Base-by-base conservation (phyloP, 176 grass and related monocot species). In the Oryza australiensis region DNA sequence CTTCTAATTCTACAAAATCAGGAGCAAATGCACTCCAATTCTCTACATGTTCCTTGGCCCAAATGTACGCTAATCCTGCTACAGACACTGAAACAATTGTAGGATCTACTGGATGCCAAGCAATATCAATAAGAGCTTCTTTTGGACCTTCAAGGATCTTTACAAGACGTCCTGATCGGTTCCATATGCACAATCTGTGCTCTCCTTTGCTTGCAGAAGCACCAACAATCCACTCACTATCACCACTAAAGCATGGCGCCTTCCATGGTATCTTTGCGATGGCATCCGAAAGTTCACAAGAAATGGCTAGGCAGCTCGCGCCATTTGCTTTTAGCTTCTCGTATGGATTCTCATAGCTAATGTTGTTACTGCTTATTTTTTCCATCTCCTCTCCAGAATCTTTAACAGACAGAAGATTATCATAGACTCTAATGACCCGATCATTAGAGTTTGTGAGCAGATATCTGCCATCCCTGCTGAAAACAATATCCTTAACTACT, bases 101-200 rank as follows among this genome's bases (percentile, higher is more conserved):
- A 33, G 95, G 95, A 48, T 88, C 82, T 64, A 94, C 64, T 81
- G 92, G 95, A 89, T 99, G 96, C 96, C 96, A 99, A 18, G 90
- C 90, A 72, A 99, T 83, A 94, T 94, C 94, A 29, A 97, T 97
- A 33, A 94, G 72, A 65, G 91, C 91, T 91, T 95, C 93, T 60
- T 99, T 99, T 79, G 93, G 96, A 78, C 96, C 96, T 90, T 99
- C 96, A 72, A 99, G 91, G 30, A 99, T 95, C 85, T 99, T 99
- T 57, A 99, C 87, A 73, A 99, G 91, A 79, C 89, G 91, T 33
- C 96, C 96, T 68, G 86, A 67, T 80, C 91, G 84, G 77, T 92
- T 81, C 96, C 96, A 99, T 74, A 99, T 93, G 81, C 95, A 92
- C 68, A 99, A 78, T 59, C 90, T 94, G 76, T 95, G 96, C 80